Conservation (phyloP, 2,329 filamentous ascomycete species). For the Tolypocladium tundrense region DNA sequence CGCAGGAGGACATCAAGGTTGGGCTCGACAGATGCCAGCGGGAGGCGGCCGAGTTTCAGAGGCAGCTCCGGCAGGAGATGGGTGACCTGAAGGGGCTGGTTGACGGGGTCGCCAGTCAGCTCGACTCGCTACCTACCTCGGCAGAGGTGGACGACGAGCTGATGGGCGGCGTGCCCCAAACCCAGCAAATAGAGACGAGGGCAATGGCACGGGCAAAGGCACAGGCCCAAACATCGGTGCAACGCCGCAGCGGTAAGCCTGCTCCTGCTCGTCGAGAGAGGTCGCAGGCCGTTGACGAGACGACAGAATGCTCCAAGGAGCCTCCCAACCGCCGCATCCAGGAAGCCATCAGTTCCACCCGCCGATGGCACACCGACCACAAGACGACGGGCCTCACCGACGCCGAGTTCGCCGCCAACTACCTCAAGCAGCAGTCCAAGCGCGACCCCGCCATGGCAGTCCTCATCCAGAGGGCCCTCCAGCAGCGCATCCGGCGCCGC, state of each 20-base stretch:
- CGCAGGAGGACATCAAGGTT: constrained; percentile 4
- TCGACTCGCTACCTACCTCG: constrained; percentile 11
- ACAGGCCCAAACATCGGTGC: not conserved
- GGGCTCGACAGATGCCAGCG: constrained; percentile 10
- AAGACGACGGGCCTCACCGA: constrained; percentile 21
- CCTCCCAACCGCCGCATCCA: constrained; percentile 16
- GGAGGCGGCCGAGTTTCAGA: constrained; percentile 9
- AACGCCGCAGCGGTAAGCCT: not conserved
- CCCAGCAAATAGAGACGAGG: not conserved
- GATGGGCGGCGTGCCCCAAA: not conserved
- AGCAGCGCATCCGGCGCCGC: constrained; percentile 11
- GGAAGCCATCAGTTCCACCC: constrained; percentile 25
- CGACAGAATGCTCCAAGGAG: constrained; percentile 1
- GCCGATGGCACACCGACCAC: constrained; percentile 27
- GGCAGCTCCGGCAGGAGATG: constrained; percentile 13
- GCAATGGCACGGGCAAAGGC: not conserved
- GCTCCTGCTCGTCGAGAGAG: no score
- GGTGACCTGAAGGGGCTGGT: constrained; percentile 11
- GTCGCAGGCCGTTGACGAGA: not conserved
- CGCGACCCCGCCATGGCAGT: constrained; percentile 23
- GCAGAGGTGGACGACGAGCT: constrained; percentile 10
- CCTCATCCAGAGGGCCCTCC: constrained; percentile 21
- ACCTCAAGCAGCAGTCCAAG: constrained; percentile 25
- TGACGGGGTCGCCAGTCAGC: constrained; percentile 10
- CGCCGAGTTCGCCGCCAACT: constrained; percentile 17